These are phyloP conservation scores for Chrysochromulina parva DNA, from an alignment of 78 protist species.

Conservation along the genomic window DNA sequence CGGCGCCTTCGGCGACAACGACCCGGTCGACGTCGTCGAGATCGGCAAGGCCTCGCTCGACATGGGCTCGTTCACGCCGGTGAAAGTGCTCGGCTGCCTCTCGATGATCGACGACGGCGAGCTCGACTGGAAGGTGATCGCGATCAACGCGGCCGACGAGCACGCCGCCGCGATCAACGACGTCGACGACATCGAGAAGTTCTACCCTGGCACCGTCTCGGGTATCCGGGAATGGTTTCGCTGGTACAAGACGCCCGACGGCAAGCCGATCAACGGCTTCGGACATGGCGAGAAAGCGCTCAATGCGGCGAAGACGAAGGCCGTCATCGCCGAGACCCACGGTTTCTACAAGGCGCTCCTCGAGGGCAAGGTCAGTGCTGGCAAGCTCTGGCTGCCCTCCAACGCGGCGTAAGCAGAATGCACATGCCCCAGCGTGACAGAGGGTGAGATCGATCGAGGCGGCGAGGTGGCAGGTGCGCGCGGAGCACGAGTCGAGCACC, in stretches of 20 bases:
- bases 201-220: conserved; percentile 32
- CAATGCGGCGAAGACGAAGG: background rate
- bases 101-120: conserved; percentile 72
- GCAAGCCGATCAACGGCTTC: conserved; percentile 45
- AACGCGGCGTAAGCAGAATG: too few relatives aligned
- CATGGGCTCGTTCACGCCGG: conserved; percentile 48
- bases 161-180: conserved; percentile 39
- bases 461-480: too few relatives aligned
- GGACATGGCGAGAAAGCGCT: conserved; percentile 43
- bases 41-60: conserved; percentile 13
- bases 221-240: conserved; percentile 54
- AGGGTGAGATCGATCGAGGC: too few relatives aligned
- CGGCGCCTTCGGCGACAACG: conserved; percentile 65
- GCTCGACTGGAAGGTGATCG: conserved; percentile 70
- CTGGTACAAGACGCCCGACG: conserved; percentile 53
- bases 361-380: conserved; percentile 8
- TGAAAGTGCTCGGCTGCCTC: conserved; percentile 48
- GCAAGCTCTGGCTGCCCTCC: conserved; percentile 35
- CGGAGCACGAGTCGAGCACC: too few relatives aligned
- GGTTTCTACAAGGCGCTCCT: conserved; percentile 19
- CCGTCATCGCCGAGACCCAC: conserved; percentile 38
- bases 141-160: conserved; percentile 34
- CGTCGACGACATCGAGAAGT: conserved; percentile 18
- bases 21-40: conserved; percentile 70
- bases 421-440: too few relatives aligned